Base-by-base conservation (phyloP, 1,284 basidiomycete genomes). In the Trichosporon sp. region DNA sequence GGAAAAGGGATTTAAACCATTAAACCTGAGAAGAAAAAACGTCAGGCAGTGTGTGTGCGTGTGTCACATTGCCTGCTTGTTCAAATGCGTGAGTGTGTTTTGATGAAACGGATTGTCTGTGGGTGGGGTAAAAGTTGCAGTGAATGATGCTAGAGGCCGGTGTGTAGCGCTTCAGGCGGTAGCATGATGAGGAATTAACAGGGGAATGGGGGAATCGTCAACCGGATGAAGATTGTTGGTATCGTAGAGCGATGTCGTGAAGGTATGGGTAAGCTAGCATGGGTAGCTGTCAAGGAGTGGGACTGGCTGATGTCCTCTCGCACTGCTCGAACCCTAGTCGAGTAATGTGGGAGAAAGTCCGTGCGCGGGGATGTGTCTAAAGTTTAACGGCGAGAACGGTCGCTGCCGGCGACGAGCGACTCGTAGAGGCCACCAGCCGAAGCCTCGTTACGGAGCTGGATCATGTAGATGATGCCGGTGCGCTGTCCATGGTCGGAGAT, bases 401-500 rank as follows among this genome's bases (percentile, higher is more conserved):
- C 93, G 56, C 93, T 94, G 34, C 96, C 96, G 67, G 88, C 89
- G 32, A 99, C 84, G 75, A 99, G 86, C 80, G 89, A 90, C 75
- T 92, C 90, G 80, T 94, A 98, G 66, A 99, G 82, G 1, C 91
- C 92, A 18, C 86, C 87, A 8, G 96, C 94, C 13, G 90, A 89
- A 67, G 87, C 88, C 83, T 99, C 97, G 81, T 92, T 96, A 74
- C 92, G 87, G 56, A 95, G 84, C 83, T 97, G 94, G 67, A 99
- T 89, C 96, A 99, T 98, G 80, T 99, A 98, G 68, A 99, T 87
- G 78, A 98, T 90, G 12, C 97, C 97, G n/a, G 95, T 97, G 68
- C 95, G 88, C 67, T 88, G 83, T 7, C 96, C 96, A 65, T 89
- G 86, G 82, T 97, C 93, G 78, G 93, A 96, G 68, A 99, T 84